Conservation (phyloP, 2,329 filamentous ascomycete genomes). For the Paecilomyces niveus region DNA sequence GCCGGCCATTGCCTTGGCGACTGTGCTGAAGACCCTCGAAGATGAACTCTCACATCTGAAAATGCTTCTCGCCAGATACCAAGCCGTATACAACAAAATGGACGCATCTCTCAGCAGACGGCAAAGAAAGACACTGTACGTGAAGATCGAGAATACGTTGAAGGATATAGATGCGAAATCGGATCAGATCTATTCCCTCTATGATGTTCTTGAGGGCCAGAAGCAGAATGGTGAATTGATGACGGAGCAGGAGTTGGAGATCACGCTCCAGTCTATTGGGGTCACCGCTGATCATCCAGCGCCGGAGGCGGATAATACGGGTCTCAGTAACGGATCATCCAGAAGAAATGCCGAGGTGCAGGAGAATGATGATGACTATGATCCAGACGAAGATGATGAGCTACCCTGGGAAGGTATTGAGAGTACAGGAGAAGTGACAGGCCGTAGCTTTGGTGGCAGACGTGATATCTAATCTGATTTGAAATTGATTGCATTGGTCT, state of each 20-base stretch:
- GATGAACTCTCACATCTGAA: conserved; percentile 75
- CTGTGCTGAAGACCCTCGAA: conserved; percentile 74
- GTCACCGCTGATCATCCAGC: conserved; percentile 20
- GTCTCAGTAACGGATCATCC: conserved; percentile 21
- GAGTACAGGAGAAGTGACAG: conserved; percentile 33
- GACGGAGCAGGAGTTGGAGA: conserved; percentile 56
- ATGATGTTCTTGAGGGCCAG: conserved; percentile 77
- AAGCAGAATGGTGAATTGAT: conserved; percentile 59
- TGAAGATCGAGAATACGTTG: conserved; percentile 55
- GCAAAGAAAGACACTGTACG: conserved; percentile 55
- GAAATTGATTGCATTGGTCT: not conserved
- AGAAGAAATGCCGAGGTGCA: conserved; percentile 9
- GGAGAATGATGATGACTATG: conserved; percentile 9
- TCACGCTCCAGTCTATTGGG: conserved; percentile 49
- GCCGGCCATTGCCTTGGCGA: conserved; percentile 65
- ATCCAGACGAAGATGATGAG: conserved; percentile 29
- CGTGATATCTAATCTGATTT: conserved; percentile 7
- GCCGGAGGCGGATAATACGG: conserved; percentile 18
- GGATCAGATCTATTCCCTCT: conserved; percentile 73
- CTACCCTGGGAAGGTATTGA: conserved; percentile 39
- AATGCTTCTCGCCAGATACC: conserved; percentile 56
- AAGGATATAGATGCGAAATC: conserved; percentile 64
- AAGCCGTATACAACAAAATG: conserved; percentile 57
- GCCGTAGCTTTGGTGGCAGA: conserved; percentile 15
- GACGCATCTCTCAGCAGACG: conserved; percentile 61